phyloP scores from a whole-genome alignment of 192 early-diverging fungal genomes.

The Oehlia diaphana region DNA sequence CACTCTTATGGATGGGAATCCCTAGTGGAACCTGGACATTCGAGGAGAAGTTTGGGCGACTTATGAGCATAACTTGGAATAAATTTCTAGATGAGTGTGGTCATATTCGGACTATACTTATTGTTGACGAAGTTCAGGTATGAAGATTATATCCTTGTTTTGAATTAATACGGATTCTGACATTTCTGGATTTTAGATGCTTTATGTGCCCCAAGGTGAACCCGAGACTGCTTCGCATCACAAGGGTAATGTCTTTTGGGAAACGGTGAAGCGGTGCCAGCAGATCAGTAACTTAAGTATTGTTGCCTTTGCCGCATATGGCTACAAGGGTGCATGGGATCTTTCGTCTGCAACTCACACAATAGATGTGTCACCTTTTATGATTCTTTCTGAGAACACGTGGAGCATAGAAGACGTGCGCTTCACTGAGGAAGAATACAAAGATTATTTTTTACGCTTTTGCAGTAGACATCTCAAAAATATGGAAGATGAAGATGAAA shows the following conservation, averaged over 20 bases:
- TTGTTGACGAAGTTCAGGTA: slow-evolving; percentile 12
- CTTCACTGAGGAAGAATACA: slow-evolving; percentile 23
- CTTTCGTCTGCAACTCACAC: background rate
- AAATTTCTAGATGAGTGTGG: background rate
- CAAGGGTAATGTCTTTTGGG: too few relatives aligned
- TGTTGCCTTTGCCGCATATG: slow-evolving; percentile 28
- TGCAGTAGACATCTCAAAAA: too few relatives aligned
- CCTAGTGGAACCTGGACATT: background rate
- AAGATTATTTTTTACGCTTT: slow-evolving; percentile 15
- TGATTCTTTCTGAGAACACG: too few relatives aligned
- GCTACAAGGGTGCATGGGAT: slow-evolving; percentile 29
- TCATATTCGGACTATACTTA: background rate
- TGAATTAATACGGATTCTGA: background rate
- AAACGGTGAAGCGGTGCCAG: background rate
- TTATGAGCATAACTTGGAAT: slow-evolving; percentile 1
- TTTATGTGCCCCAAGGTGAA: background rate
- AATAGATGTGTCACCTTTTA: slow-evolving; percentile 8
- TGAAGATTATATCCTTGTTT: background rate
- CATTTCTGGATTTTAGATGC: background rate
- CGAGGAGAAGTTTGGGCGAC: background rate
- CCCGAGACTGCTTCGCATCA: background rate
- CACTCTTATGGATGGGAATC: too few relatives aligned
- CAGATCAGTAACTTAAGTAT: background rate
- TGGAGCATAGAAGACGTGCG: slow-evolving; percentile 15
- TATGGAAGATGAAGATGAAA: too few relatives aligned